phyloP scores from a whole-genome alignment of 768 basidiomycete species.

The Fomitopsis serialis region DNA sequence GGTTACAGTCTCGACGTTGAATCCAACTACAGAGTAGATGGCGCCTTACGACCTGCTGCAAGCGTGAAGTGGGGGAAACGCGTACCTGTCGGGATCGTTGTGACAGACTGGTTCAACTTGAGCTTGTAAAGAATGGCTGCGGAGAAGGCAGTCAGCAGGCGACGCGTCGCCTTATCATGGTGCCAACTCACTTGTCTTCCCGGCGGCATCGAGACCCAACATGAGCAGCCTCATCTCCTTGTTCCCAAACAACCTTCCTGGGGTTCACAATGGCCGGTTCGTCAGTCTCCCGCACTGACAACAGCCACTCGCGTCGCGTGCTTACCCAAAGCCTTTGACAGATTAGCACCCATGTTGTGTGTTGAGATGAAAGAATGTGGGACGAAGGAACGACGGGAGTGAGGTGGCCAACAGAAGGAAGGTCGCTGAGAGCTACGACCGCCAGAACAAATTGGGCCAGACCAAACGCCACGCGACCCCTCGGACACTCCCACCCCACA shows the following conservation, averaged over 20 bases:
- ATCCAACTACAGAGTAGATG: conserved; percentile 67
- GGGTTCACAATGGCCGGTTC: neutral
- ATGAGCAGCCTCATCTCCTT: conserved; percentile 98
- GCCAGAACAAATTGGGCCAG: conserved; percentile 1
- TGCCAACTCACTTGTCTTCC: conserved; percentile 85
- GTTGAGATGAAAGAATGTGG: conserved; percentile 25
- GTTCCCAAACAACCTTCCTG: conserved; percentile 94
- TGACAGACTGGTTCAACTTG: conserved; percentile 97
- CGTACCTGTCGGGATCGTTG: conserved; percentile 93
- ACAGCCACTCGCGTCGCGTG: neutral
- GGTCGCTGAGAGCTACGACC: conserved; percentile 4
- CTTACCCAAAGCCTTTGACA: conserved; percentile 79
- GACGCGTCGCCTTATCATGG: neutral
- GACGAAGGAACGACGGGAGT: conserved; percentile 61
- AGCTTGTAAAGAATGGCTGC: conserved; percentile 97
- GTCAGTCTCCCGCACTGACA: neutral
- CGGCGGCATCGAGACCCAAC: conserved; percentile 96
- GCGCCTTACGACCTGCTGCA: neutral
- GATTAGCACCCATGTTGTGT: conserved; percentile 72
- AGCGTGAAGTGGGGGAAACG: conserved; percentile 8
- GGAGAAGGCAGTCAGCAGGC: conserved; percentile 7
- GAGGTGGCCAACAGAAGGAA: conserved; percentile 20
- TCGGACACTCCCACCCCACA: neutral
- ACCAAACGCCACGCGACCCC: neutral
- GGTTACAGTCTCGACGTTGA: conserved; percentile 98